Percentiles rank a stretch among this genome's conserved stretches.
Conservation (phyloP, 345 rosid genomes). For the Streptanthus diversifolius region DNA sequence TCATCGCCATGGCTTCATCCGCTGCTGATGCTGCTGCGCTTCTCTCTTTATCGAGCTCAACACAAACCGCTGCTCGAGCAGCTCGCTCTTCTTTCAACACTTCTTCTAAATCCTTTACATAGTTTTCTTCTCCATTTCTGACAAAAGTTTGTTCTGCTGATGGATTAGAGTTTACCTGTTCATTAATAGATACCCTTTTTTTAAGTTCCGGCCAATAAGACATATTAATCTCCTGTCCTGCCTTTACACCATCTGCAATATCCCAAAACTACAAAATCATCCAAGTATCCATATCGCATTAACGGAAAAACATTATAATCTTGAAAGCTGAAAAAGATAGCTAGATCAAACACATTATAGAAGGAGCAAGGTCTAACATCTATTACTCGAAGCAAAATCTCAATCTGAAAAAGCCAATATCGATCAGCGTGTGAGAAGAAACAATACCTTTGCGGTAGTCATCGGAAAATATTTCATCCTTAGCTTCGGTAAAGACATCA, state of each 20-base stretch:
- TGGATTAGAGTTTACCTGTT: slow-evolving; percentile 24
- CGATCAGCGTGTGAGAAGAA: background rate
- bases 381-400: background rate
- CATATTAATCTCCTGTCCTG: slow-evolving; percentile 24
- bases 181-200: slow-evolving; percentile 14
- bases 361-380: background rate
- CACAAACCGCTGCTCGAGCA: slow-evolving; percentile 46
- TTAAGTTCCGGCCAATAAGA: slow-evolving; percentile 30
- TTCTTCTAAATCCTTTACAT: slow-evolving; percentile 39
- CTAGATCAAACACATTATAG: background rate
- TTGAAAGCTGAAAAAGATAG: background rate
- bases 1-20: slow-evolving; percentile 82
- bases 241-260: slow-evolving; percentile 27
- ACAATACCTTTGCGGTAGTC: slow-evolving; percentile 17
- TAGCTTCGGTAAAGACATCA: slow-evolving; percentile 23
- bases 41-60: slow-evolving; percentile 75
- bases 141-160: slow-evolving; percentile 16
- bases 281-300: background rate
- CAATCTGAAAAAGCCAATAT: background rate
- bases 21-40: slow-evolving; percentile 70
- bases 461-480: slow-evolving; percentile 21
- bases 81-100: slow-evolving; percentile 44
- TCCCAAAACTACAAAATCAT: background rate
- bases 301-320: background rate
- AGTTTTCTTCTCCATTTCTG: slow-evolving; percentile 25